Evolutionary conservation across 2,329 filamentous ascomycete species (phyloP).

Genomic region (Botrytis deweyae): DNA sequence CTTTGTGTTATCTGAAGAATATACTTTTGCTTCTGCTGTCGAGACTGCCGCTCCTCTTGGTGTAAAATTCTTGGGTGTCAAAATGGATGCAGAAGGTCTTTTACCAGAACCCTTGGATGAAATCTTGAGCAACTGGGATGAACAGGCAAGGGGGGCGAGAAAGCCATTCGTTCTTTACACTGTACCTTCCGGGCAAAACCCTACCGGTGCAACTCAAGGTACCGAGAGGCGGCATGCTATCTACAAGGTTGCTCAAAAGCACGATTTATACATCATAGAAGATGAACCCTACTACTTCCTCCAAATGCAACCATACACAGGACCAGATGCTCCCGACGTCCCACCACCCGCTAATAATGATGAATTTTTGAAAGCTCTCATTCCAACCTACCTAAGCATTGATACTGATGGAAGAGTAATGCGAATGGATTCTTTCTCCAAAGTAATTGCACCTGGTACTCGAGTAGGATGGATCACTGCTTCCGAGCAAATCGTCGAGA

Average conservation of each 20-base stretch:
- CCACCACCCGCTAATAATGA: constrained; percentile 59
- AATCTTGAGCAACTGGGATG: constrained; percentile 65
- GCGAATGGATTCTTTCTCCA: constrained; percentile 90
- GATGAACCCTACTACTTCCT: constrained; percentile 78
- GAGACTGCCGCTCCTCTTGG: constrained; percentile 65
- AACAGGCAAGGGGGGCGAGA: constrained; percentile 51
- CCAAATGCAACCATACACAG: constrained; percentile 59
- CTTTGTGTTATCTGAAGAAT: constrained; percentile 82
- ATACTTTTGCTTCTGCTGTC: constrained; percentile 76
- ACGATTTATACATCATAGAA: constrained; percentile 69
- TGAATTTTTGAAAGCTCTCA: constrained; percentile 70
- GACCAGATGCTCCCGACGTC: constrained; percentile 22
- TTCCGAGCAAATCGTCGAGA: constrained; percentile 78
- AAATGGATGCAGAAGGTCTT: constrained; percentile 66
- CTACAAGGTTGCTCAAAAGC: constrained; percentile 67
- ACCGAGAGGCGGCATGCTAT: constrained; percentile 57
- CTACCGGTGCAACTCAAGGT: constrained; percentile 69
- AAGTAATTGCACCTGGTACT: constrained; percentile 81
- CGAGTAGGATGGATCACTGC: constrained; percentile 88
- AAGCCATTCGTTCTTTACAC: constrained; percentile 71
- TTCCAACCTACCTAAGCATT: constrained; percentile 75
- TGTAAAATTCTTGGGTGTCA: constrained; percentile 57
- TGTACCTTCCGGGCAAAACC: constrained; percentile 72
- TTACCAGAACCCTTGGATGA: constrained; percentile 61
- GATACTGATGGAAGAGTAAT: constrained; percentile 86